Percentiles rank a stretch among this genome's conserved stretches.
These are phyloP conservation scores for Tuber melanosporum DNA, from an alignment of 495 filamentous ascomycete species.

Conservation along the genomic window DNA sequence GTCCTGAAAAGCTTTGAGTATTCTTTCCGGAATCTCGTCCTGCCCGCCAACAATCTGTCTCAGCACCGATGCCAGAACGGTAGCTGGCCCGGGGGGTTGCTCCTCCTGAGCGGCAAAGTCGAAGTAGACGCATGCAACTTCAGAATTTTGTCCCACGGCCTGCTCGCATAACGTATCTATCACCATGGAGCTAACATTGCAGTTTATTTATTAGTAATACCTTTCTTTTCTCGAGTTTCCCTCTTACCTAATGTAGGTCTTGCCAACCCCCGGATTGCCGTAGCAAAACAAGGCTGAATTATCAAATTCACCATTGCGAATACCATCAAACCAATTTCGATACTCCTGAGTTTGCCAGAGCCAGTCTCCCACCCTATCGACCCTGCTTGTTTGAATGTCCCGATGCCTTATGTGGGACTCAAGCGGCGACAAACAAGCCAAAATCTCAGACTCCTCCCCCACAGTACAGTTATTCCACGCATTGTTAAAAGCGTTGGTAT, in stretches of 20 bases:
- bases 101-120: neutral
- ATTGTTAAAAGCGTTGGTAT: too few relatives aligned
- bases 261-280: too few relatives aligned
- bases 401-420: too few relatives aligned
- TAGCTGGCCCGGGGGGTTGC: neutral
- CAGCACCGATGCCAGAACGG: neutral
- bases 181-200: neutral
- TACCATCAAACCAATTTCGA: neutral
- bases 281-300: too few relatives aligned
- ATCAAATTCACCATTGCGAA: too few relatives aligned
- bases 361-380: neutral
- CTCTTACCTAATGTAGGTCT: too few relatives aligned
- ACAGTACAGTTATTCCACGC: too few relatives aligned
- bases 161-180: neutral
- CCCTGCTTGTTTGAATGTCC: neutral
- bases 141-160: neutral
- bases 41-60: neutral
- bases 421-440: too few relatives aligned
- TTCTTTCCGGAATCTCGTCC: neutral
- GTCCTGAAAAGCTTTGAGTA: neutral
- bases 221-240: too few relatives aligned
- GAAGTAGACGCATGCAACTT: neutral
- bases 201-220: too few relatives aligned
- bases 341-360: neutral
- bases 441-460: too few relatives aligned